A percentile compares a stretch with the other conserved stretches of the same genome.
phyloP scores from a whole-genome alignment of 192 early-diverging fungal genomes.

The Backusella parvicylindrica region DNA sequence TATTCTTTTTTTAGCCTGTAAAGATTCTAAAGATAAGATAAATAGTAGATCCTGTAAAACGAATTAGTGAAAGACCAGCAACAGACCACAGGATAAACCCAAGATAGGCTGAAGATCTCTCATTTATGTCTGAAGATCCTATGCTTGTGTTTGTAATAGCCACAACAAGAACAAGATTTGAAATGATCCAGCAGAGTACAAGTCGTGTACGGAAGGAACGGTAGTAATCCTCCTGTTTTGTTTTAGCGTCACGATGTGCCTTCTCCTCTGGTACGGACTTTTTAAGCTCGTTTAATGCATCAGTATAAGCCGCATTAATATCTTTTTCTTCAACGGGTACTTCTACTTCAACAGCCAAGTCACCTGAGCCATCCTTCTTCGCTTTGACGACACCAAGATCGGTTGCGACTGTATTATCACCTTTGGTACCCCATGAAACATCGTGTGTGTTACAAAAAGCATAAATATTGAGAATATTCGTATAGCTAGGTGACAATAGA shows the following conservation, averaged over 20 bases:
- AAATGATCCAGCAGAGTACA: conserved; percentile 71
- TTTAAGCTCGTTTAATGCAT: conserved; percentile 59
- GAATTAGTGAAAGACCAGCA: conserved; percentile 54
- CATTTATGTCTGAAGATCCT: conserved; percentile 27
- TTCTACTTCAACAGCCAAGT: conserved; percentile 45
- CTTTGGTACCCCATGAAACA: too few species aligned
- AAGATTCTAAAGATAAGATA: conserved; percentile 64
- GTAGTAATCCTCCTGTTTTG: conserved; percentile 51
- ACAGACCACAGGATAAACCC: conserved; percentile 77
- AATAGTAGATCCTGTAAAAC: conserved; percentile 61
- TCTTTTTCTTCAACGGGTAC: conserved; percentile 64
- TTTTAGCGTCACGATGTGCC: conserved; percentile 58
- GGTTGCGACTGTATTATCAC: conserved; percentile 54
- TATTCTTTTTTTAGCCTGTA: conserved; percentile 44
- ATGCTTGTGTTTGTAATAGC: conserved; percentile 55
- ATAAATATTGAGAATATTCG: conserved; percentile 78
- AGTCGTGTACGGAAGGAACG: conserved; percentile 74
- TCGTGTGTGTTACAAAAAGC: too few species aligned
- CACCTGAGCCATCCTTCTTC: conserved; percentile 40
- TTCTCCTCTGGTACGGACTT: conserved; percentile 33
- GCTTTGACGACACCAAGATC: conserved; percentile 50
- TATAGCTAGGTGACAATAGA: conserved; percentile 69
- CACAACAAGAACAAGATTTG: conserved; percentile 63
- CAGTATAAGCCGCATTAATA: conserved; percentile 80
- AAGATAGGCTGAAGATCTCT: conserved; percentile 42